Evolutionary conservation across 352 stramenopile genomes (phyloP).

Genomic region (Blastocystis sp.): DNA sequence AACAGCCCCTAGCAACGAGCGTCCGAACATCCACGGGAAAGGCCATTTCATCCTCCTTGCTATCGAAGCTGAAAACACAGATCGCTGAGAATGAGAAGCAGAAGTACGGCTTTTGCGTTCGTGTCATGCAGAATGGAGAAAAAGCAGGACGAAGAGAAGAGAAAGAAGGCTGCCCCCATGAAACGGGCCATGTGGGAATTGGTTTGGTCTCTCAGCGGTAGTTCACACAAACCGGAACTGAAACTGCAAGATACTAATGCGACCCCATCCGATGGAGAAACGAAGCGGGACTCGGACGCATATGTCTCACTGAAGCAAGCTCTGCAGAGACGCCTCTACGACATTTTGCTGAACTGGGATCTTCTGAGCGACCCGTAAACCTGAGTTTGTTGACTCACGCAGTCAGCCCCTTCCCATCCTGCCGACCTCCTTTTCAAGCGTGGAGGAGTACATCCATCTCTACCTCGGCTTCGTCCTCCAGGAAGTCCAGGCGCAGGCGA

Average conservation of each 20-base stretch:
- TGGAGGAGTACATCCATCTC: conserved; percentile 31
- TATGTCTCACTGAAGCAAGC: conserved; percentile 24
- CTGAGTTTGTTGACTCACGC: not conserved
- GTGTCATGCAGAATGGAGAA: not conserved
- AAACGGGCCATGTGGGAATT: not conserved
- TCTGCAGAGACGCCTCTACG: conserved; percentile 19
- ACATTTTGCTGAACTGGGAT: conserved; percentile 45
- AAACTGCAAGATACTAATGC: not conserved
- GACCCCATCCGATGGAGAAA: not conserved
- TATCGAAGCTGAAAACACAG: conserved; percentile 10
- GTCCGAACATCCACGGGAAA: conserved; percentile 21
- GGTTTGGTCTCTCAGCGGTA: not conserved
- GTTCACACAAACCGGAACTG: not conserved
- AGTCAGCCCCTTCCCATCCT: conserved; percentile 20
- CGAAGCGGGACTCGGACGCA: not conserved
- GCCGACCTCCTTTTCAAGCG: conserved; percentile 14
- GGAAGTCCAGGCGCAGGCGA: conserved; percentile 43
- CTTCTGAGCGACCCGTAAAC: not conserved
- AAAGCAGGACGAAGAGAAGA: not conserved
- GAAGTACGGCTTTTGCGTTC: not conserved
- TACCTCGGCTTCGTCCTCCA: conserved; percentile 27
- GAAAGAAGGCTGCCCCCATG: not conserved
- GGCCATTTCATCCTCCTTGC: not conserved
- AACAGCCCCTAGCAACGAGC: not conserved
- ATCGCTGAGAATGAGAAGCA: conserved; percentile 18